A percentile compares a stretch with the other conserved stretches of the same genome.
These are phyloP conservation scores for Urtica urens DNA, from an alignment of 306 rosid genomes.

Conservation along the genomic window DNA sequence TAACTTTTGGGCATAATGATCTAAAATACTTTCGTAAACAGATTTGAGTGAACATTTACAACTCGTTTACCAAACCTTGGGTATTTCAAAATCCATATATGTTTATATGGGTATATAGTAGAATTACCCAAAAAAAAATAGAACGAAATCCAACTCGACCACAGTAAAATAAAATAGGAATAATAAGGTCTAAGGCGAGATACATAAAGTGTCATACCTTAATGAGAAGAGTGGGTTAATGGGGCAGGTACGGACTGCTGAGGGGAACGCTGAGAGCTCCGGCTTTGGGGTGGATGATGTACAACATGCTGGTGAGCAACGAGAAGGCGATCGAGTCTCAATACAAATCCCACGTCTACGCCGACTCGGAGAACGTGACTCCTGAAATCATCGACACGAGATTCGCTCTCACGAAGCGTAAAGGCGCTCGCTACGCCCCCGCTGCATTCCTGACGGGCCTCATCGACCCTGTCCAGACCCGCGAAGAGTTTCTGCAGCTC, in stretches of 20 bases:
- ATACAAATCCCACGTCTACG: constrained; percentile 85
- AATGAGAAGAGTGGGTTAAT: no score
- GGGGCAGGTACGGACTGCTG: constrained; percentile 78
- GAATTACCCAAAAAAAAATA: no score
- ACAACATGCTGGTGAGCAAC: constrained; percentile 87
- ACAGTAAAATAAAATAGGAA: no score
- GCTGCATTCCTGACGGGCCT: constrained; percentile 80
- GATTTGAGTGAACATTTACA: no score
- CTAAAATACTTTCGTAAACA: no score
- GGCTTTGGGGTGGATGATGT: constrained; percentile 98
- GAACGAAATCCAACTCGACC: no score
- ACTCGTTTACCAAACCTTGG: no score
- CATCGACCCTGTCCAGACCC: constrained; percentile 74
- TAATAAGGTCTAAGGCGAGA: no score
- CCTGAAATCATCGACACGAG: constrained; percentile 61
- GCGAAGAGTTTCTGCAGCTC: constrained; percentile 70
- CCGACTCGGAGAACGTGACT: constrained; percentile 78
- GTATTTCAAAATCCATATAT: no score
- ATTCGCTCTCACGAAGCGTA: constrained; percentile 60
- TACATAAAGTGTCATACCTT: no score
- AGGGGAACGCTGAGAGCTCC: constrained; percentile 87
- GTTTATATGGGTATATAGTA: no score
- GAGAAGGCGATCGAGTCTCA: constrained; percentile 83
- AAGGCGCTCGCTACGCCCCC: constrained; percentile 82
- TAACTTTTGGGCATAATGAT: no score